These are phyloP conservation scores for Ustilago trichophora DNA, from an alignment of 1,284 basidiomycete species.

Conservation along the genomic window DNA sequence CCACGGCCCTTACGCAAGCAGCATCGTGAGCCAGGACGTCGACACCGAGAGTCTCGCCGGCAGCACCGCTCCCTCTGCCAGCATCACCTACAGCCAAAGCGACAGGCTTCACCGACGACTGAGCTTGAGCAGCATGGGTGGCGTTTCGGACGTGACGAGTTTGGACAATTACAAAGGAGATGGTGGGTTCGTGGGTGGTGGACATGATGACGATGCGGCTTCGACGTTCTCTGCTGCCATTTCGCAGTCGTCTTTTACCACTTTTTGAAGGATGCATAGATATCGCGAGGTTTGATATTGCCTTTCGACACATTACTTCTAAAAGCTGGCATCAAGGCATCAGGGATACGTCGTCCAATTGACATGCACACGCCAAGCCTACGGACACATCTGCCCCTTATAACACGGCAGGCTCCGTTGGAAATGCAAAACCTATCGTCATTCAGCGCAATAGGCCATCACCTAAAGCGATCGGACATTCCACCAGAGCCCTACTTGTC, in stretches of 20 bases:
- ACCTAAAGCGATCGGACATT: no score
- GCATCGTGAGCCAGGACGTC: slow-evolving; percentile 56
- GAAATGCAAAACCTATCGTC: no score
- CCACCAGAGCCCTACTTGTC: no score
- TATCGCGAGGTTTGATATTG: no score
- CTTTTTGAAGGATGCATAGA: slow-evolving; percentile 57
- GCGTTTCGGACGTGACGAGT: slow-evolving; percentile 49
- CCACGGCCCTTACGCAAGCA: slow-evolving; percentile 51
- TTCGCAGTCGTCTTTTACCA: slow-evolving; percentile 59
- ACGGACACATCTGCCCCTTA: no score
- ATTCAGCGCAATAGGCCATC: no score
- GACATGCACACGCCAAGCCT: no score
- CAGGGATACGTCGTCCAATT: no score
- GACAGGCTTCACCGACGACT: slow-evolving; percentile 53
- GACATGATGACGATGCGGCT: slow-evolving; percentile 46
- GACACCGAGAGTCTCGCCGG: slow-evolving; percentile 44
- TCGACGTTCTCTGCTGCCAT: slow-evolving; percentile 59
- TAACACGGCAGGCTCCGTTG: no score
- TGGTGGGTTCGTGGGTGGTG: slow-evolving; percentile 49
- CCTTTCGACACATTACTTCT: no score
- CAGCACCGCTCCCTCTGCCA: slow-evolving; percentile 30
- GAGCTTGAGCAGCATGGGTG: slow-evolving; percentile 46
- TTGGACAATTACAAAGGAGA: slow-evolving; percentile 56
- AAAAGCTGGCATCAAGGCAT: no score
- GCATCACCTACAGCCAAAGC: slow-evolving; percentile 59